These are phyloP conservation scores for Hypoxylon lienhwacheense DNA, from an alignment of 495 filamentous ascomycete species.

Conservation along the genomic window DNA sequence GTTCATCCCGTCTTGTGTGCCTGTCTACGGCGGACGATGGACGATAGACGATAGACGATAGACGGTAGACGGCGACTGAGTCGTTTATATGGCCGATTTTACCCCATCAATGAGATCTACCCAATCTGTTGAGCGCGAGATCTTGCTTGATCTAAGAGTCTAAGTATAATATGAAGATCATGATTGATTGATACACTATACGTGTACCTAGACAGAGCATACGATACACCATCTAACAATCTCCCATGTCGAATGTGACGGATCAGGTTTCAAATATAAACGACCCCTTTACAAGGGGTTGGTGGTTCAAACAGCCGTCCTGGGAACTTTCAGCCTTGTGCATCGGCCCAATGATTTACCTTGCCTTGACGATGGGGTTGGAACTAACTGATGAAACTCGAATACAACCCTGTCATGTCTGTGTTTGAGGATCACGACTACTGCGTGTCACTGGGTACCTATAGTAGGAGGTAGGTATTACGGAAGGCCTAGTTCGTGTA, in stretches of 20 bases:
- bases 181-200: no score
- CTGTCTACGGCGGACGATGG: no score
- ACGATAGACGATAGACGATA: no score
- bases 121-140: no score
- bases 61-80: no score
- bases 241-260: constrained; percentile 23
- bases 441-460: no score
- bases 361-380: constrained; percentile 12
- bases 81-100: no score
- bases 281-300: constrained; percentile 22
- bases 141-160: no score
- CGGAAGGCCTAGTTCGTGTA: constrained; percentile 21
- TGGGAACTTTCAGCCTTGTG: constrained; percentile 26
- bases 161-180: no score
- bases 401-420: constrained; percentile 34
- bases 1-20: no score
- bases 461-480: constrained; percentile 28
- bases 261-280: constrained; percentile 26
- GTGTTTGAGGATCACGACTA: constrained; percentile 38
- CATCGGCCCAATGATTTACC: constrained; percentile 23
- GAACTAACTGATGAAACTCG: constrained; percentile 24
- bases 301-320: constrained; percentile 20
- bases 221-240: constrained; percentile 3
- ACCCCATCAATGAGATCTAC: no score
- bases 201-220: constrained; percentile 5